phyloP scores from a whole-genome alignment of 306 rosid species.

The Spatholobus suberectus region DNA sequence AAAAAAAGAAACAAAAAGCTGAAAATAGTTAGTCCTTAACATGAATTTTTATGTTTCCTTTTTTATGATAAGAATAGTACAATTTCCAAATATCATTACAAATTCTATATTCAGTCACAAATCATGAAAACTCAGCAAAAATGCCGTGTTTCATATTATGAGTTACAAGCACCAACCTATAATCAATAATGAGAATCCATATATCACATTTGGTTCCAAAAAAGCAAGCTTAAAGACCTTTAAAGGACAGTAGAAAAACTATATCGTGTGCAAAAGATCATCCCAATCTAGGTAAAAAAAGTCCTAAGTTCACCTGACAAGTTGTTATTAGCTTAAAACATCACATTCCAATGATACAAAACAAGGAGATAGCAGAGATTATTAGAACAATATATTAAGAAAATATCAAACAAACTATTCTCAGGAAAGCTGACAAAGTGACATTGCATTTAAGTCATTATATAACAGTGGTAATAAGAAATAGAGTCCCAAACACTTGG shows the following conservation, averaged over 20 bases:
- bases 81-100: neutral
- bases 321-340: neutral
- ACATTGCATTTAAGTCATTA: neutral
- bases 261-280: neutral
- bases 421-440: neutral
- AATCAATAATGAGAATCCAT: neutral
- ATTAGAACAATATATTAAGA: neutral
- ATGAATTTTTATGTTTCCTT: neutral
- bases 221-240: neutral
- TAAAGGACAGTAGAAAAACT: neutral
- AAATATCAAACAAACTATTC: conserved; percentile 1
- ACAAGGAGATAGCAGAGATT: neutral
- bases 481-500: conserved; percentile 18
- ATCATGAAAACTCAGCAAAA: neutral
- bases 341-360: neutral
- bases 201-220: conserved; percentile 15
- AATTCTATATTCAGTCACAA: neutral
- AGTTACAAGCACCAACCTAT: neutral
- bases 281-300: neutral
- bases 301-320: neutral
- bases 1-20: neutral
- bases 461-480: neutral
- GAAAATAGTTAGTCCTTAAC: neutral
- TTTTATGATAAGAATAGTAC: neutral
- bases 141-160: neutral